Conservation (phyloP, 352 stramenopile species). For the Globisporangium canariense region DNA sequence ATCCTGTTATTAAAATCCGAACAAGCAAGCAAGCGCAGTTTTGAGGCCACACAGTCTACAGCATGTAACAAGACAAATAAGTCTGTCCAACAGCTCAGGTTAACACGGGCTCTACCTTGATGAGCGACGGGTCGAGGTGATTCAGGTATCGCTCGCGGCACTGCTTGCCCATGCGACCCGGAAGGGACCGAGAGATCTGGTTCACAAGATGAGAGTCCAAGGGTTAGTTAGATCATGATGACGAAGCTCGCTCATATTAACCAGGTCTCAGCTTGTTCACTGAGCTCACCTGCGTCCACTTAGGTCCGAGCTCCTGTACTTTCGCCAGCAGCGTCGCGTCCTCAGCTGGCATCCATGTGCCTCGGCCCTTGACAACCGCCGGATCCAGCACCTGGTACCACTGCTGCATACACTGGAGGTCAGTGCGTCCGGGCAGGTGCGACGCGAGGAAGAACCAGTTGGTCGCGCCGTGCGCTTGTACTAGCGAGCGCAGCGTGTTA, state of each 20-base stretch:
- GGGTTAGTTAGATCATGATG: not conserved
- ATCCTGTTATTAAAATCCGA: constrained; percentile 18
- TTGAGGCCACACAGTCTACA: not conserved
- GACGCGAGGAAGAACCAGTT: constrained; percentile 80
- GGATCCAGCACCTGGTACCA: constrained; percentile 61
- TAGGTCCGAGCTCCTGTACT: constrained; percentile 38
- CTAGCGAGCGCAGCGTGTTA: constrained; percentile 29
- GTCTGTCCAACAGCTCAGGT: not conserved
- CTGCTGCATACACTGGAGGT: constrained; percentile 77
- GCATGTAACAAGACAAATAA: not conserved
- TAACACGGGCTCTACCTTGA: constrained; percentile 24
- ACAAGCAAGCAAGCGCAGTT: not conserved
- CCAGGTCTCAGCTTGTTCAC: too few species aligned
- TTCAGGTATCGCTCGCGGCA: constrained; percentile 74
- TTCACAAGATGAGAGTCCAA: not conserved
- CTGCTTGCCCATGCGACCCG: constrained; percentile 59
- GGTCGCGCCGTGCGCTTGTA: constrained; percentile 41
- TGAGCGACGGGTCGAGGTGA: constrained; percentile 46
- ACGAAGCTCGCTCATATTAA: too few species aligned
- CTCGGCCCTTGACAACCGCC: constrained; percentile 54
- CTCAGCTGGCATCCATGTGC: constrained; percentile 47
- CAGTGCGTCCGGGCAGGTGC: constrained; percentile 58
- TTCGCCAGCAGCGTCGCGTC: constrained; percentile 41
- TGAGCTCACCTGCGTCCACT: constrained; percentile 53
- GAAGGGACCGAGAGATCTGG: constrained; percentile 57